Base-by-base conservation (phyloP, 1,284 basidiomycete species). In the Apiotrichum brassicae region DNA sequence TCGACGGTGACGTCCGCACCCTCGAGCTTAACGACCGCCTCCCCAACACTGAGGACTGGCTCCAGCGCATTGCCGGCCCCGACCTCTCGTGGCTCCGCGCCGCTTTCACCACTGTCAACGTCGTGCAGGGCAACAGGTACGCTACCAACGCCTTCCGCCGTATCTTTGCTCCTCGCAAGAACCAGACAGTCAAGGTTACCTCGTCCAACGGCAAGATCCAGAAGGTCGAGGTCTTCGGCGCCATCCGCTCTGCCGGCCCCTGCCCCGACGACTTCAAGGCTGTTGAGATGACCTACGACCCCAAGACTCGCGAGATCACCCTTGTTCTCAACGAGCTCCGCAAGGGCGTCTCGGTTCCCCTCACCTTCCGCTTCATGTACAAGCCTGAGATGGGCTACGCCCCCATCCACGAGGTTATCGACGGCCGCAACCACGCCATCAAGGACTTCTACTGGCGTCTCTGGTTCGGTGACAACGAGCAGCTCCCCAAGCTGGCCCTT, bases 391-490 rank as follows among this genome's bases (percentile, higher is more conserved):
- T 85, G 76, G 89, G 90, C 35, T 95, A 81, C 61, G 87, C 89
- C 5, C 91, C 94, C 26, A 92, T 98, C 62, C 93, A 97, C 68
- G 94, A 98, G 71, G 76, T 93, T 58, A 81, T 83, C 23, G 79
- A 82, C 14, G 87, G 82, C 57, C 86, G 94, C 63, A 97, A 94
- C 77, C 79, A 79, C 59, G 82, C 88, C 57, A 95, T 98, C 79
- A 97, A 97, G 77, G 81, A 85, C 61, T 93, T 93, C 70, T 94
- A 97, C 78, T 97, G 93, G 93, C 84, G 84, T 67, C 75, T 97
- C 30, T 97, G 93, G 93, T 93, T 92, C 68, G 88, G 91, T 39
- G 87, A 89, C 65, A 78, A 87, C 57, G 81, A 84, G 60, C 72
- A 71, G 4, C 78, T 93, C 32, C 88, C 89, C 20, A 70, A 79